These are phyloP conservation scores for Alectoria sarmentosa DNA, from an alignment of 495 filamentous ascomycete species.

Conservation along the genomic window DNA sequence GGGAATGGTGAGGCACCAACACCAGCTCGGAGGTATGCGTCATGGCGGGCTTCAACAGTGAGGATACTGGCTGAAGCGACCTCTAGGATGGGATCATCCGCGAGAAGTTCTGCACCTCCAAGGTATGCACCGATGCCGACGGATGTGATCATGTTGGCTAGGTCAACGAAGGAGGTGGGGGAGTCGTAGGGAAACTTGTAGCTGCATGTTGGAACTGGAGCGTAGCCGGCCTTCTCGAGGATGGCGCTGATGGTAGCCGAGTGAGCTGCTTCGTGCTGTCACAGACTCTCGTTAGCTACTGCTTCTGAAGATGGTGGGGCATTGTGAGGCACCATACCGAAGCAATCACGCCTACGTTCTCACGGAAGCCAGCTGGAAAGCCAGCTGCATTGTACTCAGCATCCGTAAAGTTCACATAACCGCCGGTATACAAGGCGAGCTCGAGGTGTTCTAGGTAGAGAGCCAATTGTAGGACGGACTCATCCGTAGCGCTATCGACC, in stretches of 20 bases:
- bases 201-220: slow-evolving; percentile 41
- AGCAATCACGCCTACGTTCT: slow-evolving; percentile 29
- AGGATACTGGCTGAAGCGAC: slow-evolving; percentile 47
- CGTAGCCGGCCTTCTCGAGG: slow-evolving; percentile 32
- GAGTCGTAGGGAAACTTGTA: slow-evolving; percentile 45
- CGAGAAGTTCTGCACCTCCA: slow-evolving; percentile 38
- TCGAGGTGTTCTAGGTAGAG: slow-evolving; percentile 30
- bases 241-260: slow-evolving; percentile 24
- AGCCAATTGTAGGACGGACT: slow-evolving; percentile 25
- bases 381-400: slow-evolving; percentile 25
- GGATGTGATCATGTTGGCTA: slow-evolving; percentile 36
- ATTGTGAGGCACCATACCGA: slow-evolving; percentile 3
- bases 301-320: not conserved
- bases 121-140: slow-evolving; percentile 31
- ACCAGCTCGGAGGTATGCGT: slow-evolving; percentile 42
- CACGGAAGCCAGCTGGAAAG: slow-evolving; percentile 29
- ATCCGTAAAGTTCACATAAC: slow-evolving; percentile 27
- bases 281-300: not conserved
- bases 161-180: slow-evolving; percentile 40
- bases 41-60: slow-evolving; percentile 49
- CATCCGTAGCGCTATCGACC: slow-evolving; percentile 21
- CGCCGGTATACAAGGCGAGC: slow-evolving; percentile 25
- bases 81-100: slow-evolving; percentile 36
- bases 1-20: slow-evolving; percentile 41
- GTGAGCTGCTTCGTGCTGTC: slow-evolving; percentile 27